Base-by-base conservation (phyloP, 495 filamentous ascomycete genomes). In the Tricharina praecox region DNA sequence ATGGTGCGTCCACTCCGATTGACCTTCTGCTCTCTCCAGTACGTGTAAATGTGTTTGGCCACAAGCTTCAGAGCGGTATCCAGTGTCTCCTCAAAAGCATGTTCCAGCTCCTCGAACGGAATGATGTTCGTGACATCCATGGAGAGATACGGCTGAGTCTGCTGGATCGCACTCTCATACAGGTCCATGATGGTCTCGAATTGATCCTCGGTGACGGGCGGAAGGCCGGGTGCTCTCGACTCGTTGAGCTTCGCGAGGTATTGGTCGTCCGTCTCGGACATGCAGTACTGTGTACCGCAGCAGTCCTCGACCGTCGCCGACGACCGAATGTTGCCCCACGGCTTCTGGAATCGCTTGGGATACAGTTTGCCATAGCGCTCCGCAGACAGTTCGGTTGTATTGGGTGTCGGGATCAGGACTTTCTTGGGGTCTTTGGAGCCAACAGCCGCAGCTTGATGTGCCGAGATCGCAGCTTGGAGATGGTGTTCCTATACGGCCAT, bases 301-400 rank as follows among this genome's bases (percentile, higher is more conserved):
- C 79, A 88, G 62, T 97, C 90, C 67, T 97, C 90, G 40, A 97
- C 92, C 2, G 90, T 97, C 49, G 88, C 85, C 48, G 88, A 94
- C 68, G 93, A 97, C 61, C 90, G 84, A 59, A 96, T 94, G 66
- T 95, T 96, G 44, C 85, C 86, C 51, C 80, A 76, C 24, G 92
- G 85, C 59, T 90, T 78, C 59, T 74, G 72, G 66, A 86, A 93
- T 36, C 67, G 64, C 41, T 72, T 75, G 25, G 82, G 75, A 62
- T 96, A 96, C 44, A 94, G 74, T 51, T 79, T 70, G 56, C 87
- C 83, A 81, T 94, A 97, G 62, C 78, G 71, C 53, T 83, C 71
- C 45, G 70, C 72, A 59, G 79, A 84, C 52, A 79, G 70, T 63
- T 86, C 78, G 57, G 88, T 74, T 11, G 75, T 72, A 55, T 73